Evolutionary conservation across 2,329 filamentous ascomycete species (phyloP), one percentile per base, ranked within the genome.

Genomic region (Fonsecaea monophora): DNA sequence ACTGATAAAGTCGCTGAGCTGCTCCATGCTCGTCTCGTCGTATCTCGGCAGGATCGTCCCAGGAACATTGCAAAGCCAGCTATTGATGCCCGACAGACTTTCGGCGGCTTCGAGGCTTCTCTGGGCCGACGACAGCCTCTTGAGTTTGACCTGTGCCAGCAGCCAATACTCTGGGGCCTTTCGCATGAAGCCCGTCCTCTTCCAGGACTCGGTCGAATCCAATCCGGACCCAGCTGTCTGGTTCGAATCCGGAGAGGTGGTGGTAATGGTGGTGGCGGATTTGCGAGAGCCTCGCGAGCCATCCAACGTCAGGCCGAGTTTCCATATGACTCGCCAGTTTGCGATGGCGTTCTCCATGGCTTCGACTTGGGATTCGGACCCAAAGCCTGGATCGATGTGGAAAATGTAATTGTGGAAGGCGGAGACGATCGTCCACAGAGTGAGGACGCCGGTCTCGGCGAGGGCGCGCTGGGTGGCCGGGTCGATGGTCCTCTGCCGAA

Each of bases 21-120:
- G 78, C 9, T 74, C 74, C 78, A 79, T 79, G 64, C 77, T 79
- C 1, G 78, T 79, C 60, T 80, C 76, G 62, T 79, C 77, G 66
- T 78, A 80, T 67, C 77, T 73, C 34, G 73, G 72, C 30, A 78
- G 63, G 30, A 79, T 77, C 8, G 76, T 74, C 53, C 77, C 76
- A 18, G 66, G 64, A 2, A 30, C 53, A 10, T n/a, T 15, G n/a
- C 25, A 25, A 25, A 25, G 25, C 25, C 25, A 25, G 25, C 25
- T 25, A 3, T 25, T 25, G 35, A 25, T 37, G 35, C 35, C 35
- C 35, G 35, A 12, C 35, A 25, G 25, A 25, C 25, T 25, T 25
- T 37, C 35, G 35, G 7, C 35, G n/a, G 13, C 18, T 42, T 45
- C 25, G 18, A 5, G 32, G 35, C 37, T 21, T 25, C 35, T 9